phyloP scores from a whole-genome alignment of 345 rosid species.

The Adansonia digitata region DNA sequence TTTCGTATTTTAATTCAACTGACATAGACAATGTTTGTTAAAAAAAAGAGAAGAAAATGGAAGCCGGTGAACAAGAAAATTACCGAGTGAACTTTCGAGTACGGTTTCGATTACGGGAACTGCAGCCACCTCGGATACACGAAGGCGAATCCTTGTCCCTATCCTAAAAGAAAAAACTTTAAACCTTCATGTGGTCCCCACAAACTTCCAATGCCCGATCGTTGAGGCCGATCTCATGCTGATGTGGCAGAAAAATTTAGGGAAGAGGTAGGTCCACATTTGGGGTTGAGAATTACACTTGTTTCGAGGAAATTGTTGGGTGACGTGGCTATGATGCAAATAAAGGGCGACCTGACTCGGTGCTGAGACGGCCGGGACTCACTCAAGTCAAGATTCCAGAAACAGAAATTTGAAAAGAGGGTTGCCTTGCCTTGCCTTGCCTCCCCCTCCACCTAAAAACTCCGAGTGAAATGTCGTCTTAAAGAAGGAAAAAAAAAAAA shows the following conservation, averaged over 20 bases:
- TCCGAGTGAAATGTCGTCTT: neutral
- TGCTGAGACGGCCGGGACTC: slow-evolving; percentile 17
- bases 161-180: slow-evolving; percentile 1
- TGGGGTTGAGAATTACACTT: too few relatives aligned
- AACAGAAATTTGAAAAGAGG: neutral
- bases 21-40: too few relatives aligned
- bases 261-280: too few relatives aligned
- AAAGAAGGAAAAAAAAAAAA: neutral
- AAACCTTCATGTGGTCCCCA: slow-evolving; percentile 6
- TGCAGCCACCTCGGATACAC: slow-evolving; percentile 25
- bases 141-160: slow-evolving; percentile 15
- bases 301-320: neutral
- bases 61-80: too few relatives aligned
- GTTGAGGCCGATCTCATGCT: neutral
- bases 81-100: too few relatives aligned
- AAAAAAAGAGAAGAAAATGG: too few relatives aligned
- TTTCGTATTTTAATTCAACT: too few relatives aligned
- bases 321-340: slow-evolving; percentile 14
- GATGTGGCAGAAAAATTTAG: neutral
- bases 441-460: too few relatives aligned
- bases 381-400: neutral
- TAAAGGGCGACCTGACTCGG: slow-evolving; percentile 9
- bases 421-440: neutral
- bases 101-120: neutral
- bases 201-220: neutral